phyloP scores from a whole-genome alignment of 306 rosid species.

The Cucurbita pepo region DNA sequence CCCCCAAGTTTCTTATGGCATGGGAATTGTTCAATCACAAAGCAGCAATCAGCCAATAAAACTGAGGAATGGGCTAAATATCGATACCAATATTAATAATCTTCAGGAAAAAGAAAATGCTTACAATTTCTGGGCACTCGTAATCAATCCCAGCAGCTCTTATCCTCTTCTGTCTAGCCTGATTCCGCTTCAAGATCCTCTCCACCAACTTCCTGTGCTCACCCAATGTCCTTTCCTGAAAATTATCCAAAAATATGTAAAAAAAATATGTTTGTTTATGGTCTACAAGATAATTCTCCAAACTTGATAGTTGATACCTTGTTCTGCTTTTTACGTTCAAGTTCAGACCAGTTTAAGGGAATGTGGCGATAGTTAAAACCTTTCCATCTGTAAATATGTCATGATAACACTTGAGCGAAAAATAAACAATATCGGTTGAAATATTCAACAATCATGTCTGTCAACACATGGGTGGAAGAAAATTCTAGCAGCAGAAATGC shows the following conservation, averaged over 20 bases:
- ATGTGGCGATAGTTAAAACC: conserved; percentile 38
- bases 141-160: conserved; percentile 79
- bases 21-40: neutral
- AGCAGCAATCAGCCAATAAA: neutral
- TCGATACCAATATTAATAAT: neutral
- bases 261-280: neutral
- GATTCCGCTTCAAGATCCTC: conserved; percentile 40
- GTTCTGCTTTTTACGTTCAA: conserved; percentile 41
- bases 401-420: neutral
- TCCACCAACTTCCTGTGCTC: conserved; percentile 55
- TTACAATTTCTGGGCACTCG: conserved; percentile 76
- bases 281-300: neutral
- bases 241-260: neutral
- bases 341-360: conserved; percentile 40
- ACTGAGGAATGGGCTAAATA: neutral
- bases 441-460: neutral
- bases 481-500: neutral
- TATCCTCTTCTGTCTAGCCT: conserved; percentile 42
- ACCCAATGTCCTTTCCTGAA: conserved; percentile 59
- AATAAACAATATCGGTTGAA: neutral
- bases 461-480: neutral
- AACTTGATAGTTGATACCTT: conserved; percentile 48
- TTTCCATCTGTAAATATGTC: conserved; percentile 42
- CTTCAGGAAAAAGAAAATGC: conserved; percentile 2
- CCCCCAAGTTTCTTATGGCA: neutral